Base-by-base conservation (phyloP, 2,329 filamentous ascomycete genomes). In the Botryotinia convoluta region DNA sequence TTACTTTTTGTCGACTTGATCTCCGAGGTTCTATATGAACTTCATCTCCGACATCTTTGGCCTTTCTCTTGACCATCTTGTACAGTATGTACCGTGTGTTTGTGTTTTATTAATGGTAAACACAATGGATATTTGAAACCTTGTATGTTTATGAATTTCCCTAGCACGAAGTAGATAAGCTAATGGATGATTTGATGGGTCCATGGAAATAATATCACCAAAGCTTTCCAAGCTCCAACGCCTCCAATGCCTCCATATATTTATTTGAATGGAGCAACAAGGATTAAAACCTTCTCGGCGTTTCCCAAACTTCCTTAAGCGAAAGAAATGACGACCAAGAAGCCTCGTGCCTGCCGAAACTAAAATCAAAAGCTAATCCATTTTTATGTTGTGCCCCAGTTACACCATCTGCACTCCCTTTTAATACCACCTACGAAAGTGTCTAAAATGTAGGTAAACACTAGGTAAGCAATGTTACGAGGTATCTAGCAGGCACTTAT, bases 61-160 rank as follows among this genome's bases (percentile, higher is more conserved):
- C 76, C 72, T 80, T 80, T 70, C 79, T 72, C 75, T 80, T 80
- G 18, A 74, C 74, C 79, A 80, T 79, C 10, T 35, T 72, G 65
- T 14, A 8, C 26, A 20, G 44, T 48, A 10, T 48, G 8, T 26
- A 37, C 22, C 51, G 67, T 54, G 22, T 62, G 29, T 61, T 39
- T 42, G 60, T 39, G n/a, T 57, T 29, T 39, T n/a, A 39, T 37
- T 69, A 48, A 22, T 57, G 48, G 26, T 16, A 39, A n/a, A 57
- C n/a, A 39, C 35, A 69, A 69, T 57, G 51, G 35, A 29, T 16
- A 42, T 32, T 35, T 6, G 64, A 39, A 67, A 22, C 63, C 62
- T 45, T 45, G 63, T 22, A 57, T 51, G 63, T 51, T 65, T 65
- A 65, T 65, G 20, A 65, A 20, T 22, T 32, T n/a, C 42, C 9